phyloP scores from a whole-genome alignment of 305 asterid species.

The Withania somnifera region DNA sequence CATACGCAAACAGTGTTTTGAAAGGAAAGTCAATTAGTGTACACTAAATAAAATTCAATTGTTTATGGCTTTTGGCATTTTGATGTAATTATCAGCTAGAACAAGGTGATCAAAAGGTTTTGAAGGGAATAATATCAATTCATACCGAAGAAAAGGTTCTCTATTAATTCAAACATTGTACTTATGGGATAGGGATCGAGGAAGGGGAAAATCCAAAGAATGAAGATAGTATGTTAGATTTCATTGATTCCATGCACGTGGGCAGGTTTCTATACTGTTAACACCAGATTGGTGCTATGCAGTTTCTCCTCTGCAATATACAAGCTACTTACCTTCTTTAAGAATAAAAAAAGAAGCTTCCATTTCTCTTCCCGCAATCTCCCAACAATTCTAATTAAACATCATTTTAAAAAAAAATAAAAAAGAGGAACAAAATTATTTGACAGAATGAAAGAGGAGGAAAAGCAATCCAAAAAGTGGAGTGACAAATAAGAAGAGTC shows the following conservation, averaged over 20 bases:
- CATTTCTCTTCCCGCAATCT: neutral
- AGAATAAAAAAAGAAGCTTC: neutral
- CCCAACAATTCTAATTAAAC: neutral
- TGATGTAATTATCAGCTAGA: neutral
- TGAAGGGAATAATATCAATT: too few relatives aligned
- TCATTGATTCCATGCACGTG: neutral
- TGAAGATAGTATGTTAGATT: neutral
- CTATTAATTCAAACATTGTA: too few relatives aligned
- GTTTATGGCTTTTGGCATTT: neutral
- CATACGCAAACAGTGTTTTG: neutral
- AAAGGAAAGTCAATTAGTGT: neutral
- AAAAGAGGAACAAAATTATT: neutral
- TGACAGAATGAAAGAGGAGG: neutral
- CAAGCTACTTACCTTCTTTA: neutral
- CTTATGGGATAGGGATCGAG: too few relatives aligned
- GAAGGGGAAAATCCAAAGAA: too few relatives aligned
- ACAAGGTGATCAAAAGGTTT: too few relatives aligned
- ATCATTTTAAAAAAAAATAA: neutral
- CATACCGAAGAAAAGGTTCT: too few relatives aligned
- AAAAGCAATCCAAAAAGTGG: neutral
- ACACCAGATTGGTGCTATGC: neutral
- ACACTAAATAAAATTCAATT: neutral
- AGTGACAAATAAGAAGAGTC: neutral
- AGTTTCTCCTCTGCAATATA: neutral
- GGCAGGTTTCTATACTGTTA: neutral